Percentiles rank a stretch among this genome's conserved stretches.
phyloP scores from a whole-genome alignment of 176 grass and related monocot genomes.

The Stipa capillata region DNA sequence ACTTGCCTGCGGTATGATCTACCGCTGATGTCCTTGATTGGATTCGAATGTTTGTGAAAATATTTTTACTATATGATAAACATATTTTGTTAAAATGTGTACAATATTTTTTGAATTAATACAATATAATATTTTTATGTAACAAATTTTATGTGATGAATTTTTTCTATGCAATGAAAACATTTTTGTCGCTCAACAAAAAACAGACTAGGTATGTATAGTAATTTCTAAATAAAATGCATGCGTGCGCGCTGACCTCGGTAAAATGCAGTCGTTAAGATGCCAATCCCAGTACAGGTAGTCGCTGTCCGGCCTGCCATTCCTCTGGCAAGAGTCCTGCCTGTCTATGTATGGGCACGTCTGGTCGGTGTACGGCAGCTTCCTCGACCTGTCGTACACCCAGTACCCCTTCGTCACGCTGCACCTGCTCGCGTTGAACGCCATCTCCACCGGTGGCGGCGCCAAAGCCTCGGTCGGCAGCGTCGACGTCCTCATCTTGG shows the following conservation, averaged over 20 bases:
- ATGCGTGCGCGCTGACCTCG: conserved; percentile 35
- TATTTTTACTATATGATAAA: no score
- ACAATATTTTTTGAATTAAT: no score
- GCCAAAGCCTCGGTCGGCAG: background rate
- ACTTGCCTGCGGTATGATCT: no score
- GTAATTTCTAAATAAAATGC: no score
- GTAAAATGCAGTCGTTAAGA: conserved; percentile 55
- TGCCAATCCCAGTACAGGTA: conserved; percentile 79
- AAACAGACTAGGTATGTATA: no score
- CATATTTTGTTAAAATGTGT: no score
- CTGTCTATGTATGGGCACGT: conserved; percentile 70
- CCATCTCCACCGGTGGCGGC: background rate
- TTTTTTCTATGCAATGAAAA: no score
- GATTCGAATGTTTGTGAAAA: no score
- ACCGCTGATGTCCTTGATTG: no score
- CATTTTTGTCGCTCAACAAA: no score
- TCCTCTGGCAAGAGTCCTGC: conserved; percentile 48
- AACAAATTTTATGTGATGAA: no score
- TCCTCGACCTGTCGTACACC: conserved; percentile 43
- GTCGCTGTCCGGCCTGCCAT: conserved; percentile 59
- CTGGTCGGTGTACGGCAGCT: conserved; percentile 39
- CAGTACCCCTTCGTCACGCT: conserved; percentile 59
- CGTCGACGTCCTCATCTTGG: background rate
- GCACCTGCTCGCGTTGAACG: conserved; percentile 39
- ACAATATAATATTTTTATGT: no score